Conservation (phyloP, 805 yeast genomes). For the Teunomyces panamensis region DNA sequence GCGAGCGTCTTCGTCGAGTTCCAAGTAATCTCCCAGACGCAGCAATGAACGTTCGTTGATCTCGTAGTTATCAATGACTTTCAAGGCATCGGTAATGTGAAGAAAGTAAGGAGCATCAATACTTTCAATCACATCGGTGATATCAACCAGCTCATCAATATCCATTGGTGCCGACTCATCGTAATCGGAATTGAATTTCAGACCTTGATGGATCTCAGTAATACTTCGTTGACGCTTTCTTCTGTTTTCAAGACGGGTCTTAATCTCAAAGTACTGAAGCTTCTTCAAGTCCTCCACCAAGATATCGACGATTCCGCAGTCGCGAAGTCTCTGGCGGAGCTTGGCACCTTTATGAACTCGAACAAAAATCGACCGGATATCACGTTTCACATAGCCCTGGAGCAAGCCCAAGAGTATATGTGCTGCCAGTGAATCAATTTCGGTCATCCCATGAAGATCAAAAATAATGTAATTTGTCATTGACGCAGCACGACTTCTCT, state of each 20-base stretch:
- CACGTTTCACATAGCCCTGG: conserved; percentile 25
- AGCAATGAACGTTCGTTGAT: neutral
- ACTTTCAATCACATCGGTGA: conserved; percentile 22
- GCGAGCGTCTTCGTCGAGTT: conserved; percentile 8
- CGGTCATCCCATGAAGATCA: conserved; percentile 42
- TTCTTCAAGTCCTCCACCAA: conserved; percentile 23
- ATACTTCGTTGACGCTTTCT: conserved; percentile 4
- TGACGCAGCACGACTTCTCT: conserved; percentile 29
- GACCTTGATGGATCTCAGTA: neutral
- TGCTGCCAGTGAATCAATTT: conserved; percentile 42
- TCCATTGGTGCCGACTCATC: conserved; percentile 15
- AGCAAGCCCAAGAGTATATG: conserved; percentile 31
- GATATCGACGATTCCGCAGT: conserved; percentile 29
- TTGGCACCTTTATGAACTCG: conserved; percentile 26
- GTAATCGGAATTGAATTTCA: neutral
- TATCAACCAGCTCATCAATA: neutral
- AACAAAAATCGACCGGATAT: conserved; percentile 33
- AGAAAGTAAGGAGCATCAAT: conserved; percentile 28
- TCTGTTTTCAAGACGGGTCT: conserved; percentile 7
- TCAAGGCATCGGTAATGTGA: conserved; percentile 39
- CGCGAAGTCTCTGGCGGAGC: conserved; percentile 26
- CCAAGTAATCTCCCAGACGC: conserved; percentile 5
- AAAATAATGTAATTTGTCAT: conserved; percentile 42
- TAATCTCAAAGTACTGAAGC: conserved; percentile 22
- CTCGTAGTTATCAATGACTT: conserved; percentile 37